phyloP scores from a whole-genome alignment of 140 eudicot species.

The Cichorium intybus region DNA sequence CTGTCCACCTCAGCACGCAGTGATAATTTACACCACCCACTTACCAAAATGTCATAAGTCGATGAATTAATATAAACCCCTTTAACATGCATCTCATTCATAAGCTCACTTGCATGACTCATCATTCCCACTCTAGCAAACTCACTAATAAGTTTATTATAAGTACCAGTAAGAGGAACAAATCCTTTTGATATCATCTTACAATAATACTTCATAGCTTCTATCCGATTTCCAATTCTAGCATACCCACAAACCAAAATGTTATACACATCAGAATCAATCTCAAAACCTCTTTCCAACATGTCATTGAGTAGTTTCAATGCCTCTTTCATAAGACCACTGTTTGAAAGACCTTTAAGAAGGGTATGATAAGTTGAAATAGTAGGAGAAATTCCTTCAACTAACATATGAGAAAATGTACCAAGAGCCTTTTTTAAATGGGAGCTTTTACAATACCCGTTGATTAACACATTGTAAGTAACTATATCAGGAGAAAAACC shows the following conservation, averaged over 20 bases:
- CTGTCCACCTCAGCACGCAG: constrained; percentile 49
- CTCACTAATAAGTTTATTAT: constrained; percentile 68
- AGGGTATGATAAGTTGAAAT: constrained; percentile 74
- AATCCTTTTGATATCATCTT: constrained; percentile 92
- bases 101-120: constrained; percentile 85
- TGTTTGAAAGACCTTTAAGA: constrained; percentile 52
- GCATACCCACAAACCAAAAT: constrained; percentile 70
- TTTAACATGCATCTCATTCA: constrained; percentile 88
- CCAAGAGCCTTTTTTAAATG: constrained; percentile 58
- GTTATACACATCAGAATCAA: constrained; percentile 56
- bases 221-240: constrained; percentile 65
- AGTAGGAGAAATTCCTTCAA: constrained; percentile 60
- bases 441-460: constrained; percentile 73
- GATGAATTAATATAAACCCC: constrained; percentile 65
- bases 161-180: constrained; percentile 65
- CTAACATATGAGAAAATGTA: constrained; percentile 58
- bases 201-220: constrained; percentile 77
- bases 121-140: constrained; percentile 85
- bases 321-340: constrained; percentile 53
- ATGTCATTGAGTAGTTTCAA: constrained; percentile 50
- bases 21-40: constrained; percentile 74
- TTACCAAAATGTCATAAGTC: constrained; percentile 78
- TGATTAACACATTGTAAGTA: constrained; percentile 75
- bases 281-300: constrained; percentile 55
- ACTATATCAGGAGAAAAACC: constrained; percentile 66